Conservation (phyloP, 2,329 filamentous ascomycete species). For the Colletotrichum sp. region DNA sequence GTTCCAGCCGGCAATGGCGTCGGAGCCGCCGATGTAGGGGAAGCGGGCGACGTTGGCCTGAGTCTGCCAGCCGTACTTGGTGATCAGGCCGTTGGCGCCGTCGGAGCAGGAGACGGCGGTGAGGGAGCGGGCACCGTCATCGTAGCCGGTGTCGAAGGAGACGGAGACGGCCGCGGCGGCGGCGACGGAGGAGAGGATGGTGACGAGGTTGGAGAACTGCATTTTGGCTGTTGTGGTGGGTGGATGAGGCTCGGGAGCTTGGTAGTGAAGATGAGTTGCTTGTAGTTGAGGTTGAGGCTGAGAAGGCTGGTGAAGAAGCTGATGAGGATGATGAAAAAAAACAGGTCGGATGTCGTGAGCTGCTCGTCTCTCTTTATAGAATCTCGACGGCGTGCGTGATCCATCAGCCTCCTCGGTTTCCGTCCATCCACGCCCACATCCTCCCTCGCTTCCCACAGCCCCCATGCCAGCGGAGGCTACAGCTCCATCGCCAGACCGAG, state of each 20-base stretch:
- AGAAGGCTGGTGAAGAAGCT: slow-evolving; percentile 11
- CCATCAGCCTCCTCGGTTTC: background rate
- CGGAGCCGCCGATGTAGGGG: slow-evolving; percentile 60
- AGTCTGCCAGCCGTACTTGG: slow-evolving; percentile 62
- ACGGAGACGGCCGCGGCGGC: slow-evolving; percentile 51
- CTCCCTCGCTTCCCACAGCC: background rate
- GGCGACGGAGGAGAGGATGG: slow-evolving; percentile 41
- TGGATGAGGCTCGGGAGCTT: background rate
- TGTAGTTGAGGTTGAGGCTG: background rate
- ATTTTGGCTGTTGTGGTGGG: slow-evolving; percentile 39
- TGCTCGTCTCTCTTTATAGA: slow-evolving; percentile 5
- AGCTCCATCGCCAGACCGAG: slow-evolving; percentile 11
- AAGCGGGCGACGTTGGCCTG: slow-evolving; percentile 57
- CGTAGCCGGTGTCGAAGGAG: slow-evolving; percentile 76
- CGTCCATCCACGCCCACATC: background rate
- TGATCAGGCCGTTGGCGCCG: slow-evolving; percentile 70
- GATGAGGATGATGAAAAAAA: background rate
- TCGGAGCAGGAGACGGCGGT: slow-evolving; percentile 69
- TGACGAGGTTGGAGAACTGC: slow-evolving; percentile 46
- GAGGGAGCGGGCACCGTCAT: slow-evolving; percentile 61
- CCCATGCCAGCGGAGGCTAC: background rate
- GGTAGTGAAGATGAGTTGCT: background rate
- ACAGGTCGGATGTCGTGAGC: background rate
- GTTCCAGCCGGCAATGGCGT: slow-evolving; percentile 61
- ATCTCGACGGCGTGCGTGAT: background rate